Percentiles rank a stretch among this genome's conserved stretches.
These are phyloP conservation scores for Cryoendolithus antarcticus DNA, from an alignment of 2,329 filamentous ascomycete species.

Conservation along the genomic window DNA sequence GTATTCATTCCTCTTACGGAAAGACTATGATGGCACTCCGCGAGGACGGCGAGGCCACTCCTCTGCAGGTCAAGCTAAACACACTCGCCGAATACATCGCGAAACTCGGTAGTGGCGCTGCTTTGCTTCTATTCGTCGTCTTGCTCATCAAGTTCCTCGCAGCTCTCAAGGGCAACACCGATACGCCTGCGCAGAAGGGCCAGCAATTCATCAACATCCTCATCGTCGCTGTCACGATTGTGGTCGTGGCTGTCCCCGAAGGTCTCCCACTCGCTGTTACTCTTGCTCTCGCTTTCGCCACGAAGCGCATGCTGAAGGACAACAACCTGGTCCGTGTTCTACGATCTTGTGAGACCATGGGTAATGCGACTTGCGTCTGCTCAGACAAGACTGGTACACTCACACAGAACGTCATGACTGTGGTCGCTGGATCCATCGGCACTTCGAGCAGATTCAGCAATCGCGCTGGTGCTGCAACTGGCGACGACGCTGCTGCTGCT, in stretches of 20 bases:
- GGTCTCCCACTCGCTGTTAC: constrained; percentile 56
- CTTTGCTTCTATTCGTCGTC: constrained; percentile 68
- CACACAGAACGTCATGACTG: constrained; percentile 65
- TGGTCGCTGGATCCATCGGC: constrained; percentile 59
- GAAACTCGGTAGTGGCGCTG: constrained; percentile 65
- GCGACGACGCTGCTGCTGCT: constrained; percentile 6
- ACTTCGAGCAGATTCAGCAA: constrained; percentile 44
- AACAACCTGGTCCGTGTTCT: constrained; percentile 59
- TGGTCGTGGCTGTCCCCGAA: constrained; percentile 58
- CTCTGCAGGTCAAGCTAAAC: constrained; percentile 66
- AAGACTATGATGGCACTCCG: constrained; percentile 68
- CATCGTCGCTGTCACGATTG: constrained; percentile 53
- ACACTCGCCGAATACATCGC: constrained; percentile 67
- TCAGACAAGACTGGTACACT: constrained; percentile 69
- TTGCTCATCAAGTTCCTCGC: constrained; percentile 78
- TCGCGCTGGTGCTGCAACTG: constrained; percentile 20
- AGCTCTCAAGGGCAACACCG: constrained; percentile 42
- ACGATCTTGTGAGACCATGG: constrained; percentile 59
- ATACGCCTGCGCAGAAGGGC: constrained; percentile 58
- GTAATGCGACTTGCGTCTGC: constrained; percentile 62
- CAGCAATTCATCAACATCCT: constrained; percentile 55
- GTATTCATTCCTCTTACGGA: constrained; percentile 61
- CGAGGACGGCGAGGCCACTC: constrained; percentile 65
- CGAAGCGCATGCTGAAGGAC: constrained; percentile 55
- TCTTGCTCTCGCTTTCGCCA: constrained; percentile 54